Conservation (phyloP, 2,329 filamentous ascomycete genomes). For the Zymoseptoria brevis region DNA sequence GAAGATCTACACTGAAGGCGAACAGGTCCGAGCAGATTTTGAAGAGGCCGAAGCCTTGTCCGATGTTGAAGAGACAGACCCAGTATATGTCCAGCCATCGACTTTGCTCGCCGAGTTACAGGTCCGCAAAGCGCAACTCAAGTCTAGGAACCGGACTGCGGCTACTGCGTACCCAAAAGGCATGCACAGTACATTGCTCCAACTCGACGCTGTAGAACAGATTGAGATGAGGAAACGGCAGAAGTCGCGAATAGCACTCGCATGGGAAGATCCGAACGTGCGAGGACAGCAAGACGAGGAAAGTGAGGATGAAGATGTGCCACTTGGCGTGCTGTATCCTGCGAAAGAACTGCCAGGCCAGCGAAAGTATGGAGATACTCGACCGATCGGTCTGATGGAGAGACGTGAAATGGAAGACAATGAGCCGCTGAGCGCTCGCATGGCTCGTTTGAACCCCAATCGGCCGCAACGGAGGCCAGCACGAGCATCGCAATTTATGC, state of each 20-base stretch:
- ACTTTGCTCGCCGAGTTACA: constrained; percentile 90
- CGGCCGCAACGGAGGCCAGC: constrained; percentile 2
- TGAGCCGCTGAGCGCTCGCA: constrained; percentile 72
- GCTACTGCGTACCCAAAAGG: constrained; percentile 59
- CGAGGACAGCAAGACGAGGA: constrained; percentile 32
- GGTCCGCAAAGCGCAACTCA: constrained; percentile 80
- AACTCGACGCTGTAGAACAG: constrained; percentile 85
- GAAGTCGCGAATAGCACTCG: constrained; percentile 70
- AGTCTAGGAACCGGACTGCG: constrained; percentile 64
- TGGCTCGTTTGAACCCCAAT: constrained; percentile 53
- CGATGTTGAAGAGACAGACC: constrained; percentile 35
- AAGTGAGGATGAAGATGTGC: constrained; percentile 74
- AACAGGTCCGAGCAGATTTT: constrained; percentile 37
- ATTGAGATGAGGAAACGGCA: constrained; percentile 68
- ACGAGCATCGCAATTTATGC: constrained; percentile 20
- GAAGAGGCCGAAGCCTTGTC: constrained; percentile 41
- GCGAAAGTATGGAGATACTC: constrained; percentile 41
- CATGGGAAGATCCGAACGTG: constrained; percentile 67
- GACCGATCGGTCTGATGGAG: constrained; percentile 68
- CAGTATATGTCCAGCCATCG: constrained; percentile 66
- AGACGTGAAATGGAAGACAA: constrained; percentile 82
- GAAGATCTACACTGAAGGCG: constrained; percentile 23
- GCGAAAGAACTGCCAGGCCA: constrained; percentile 48
- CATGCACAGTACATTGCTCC: constrained; percentile 82
- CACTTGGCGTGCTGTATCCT: constrained; percentile 71